These are phyloP conservation scores for Coemansia sp. DNA, from an alignment of 192 early-diverging fungal genomes.

Conservation along the genomic window DNA sequence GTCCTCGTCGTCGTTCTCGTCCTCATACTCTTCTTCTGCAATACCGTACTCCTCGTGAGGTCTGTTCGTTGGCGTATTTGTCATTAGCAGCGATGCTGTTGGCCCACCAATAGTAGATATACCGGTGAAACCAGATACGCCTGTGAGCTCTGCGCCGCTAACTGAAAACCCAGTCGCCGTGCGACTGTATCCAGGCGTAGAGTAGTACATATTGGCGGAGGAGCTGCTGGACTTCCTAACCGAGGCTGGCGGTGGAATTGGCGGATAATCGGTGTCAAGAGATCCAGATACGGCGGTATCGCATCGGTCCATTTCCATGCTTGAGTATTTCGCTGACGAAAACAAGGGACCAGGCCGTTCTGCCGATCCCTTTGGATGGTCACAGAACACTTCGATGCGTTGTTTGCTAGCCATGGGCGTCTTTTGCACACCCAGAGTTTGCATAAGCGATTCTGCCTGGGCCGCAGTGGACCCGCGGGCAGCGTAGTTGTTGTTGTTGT, in stretches of 20 bases:
- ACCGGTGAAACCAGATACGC: slow-evolving; percentile 35
- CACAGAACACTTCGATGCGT: slow-evolving; percentile 28
- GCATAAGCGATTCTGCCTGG: not conserved
- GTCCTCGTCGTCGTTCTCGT: slow-evolving; percentile 4
- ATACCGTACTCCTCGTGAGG: not conserved
- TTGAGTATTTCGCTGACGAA: not conserved
- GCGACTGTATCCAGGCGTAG: slow-evolving; percentile 27
- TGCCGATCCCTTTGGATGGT: not conserved
- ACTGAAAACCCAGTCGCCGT: slow-evolving; percentile 26
- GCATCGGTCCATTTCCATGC: not conserved
- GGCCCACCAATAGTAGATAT: slow-evolving; percentile 38
- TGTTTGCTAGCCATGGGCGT: slow-evolving; percentile 9
- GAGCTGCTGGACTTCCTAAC: not conserved
- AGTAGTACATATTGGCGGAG: not conserved
- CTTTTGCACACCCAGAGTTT: not conserved
- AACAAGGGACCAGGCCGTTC: slow-evolving; percentile 19
- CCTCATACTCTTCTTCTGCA: slow-evolving; percentile 4
- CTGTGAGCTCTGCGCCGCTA: slow-evolving; percentile 38
- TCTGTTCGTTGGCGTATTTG: not conserved
- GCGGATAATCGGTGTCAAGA: slow-evolving; percentile 13
- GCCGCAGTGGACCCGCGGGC: not conserved
- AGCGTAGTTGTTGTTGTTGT: not conserved
- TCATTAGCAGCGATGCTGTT: slow-evolving; percentile 13
- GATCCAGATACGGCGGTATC: not conserved
- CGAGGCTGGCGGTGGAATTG: slow-evolving; percentile 7